Evolutionary conservation across 352 stramenopile genomes (phyloP).

Genomic region (Pythium pectinolyticum): DNA sequence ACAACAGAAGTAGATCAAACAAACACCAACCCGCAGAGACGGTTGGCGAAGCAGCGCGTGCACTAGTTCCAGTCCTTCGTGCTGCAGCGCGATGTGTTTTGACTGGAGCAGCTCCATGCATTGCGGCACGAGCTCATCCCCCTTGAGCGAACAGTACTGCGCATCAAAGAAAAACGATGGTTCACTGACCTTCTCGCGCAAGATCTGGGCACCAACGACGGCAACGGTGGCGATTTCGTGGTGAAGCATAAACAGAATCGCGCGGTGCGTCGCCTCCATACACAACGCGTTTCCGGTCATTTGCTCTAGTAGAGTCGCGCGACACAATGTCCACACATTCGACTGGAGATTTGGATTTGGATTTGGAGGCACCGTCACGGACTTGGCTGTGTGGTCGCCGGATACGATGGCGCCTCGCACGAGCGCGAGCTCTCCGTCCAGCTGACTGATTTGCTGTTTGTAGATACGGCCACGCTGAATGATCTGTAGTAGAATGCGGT

Average conservation of each 20-base stretch:
- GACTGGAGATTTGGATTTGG: constrained; percentile 21
- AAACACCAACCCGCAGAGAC: not conserved
- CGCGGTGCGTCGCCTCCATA: constrained; percentile 29
- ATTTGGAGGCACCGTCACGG: constrained; percentile 7
- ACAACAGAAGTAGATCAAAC: not conserved
- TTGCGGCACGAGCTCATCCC: constrained; percentile 39
- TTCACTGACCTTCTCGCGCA: constrained; percentile 51
- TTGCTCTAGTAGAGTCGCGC: constrained; percentile 56
- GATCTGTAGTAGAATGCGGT: constrained; percentile 42
- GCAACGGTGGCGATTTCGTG: constrained; percentile 33
- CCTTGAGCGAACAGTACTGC: constrained; percentile 36
- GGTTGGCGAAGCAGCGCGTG: constrained; percentile 42
- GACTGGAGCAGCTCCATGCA: constrained; percentile 39
- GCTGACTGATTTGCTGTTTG: constrained; percentile 51
- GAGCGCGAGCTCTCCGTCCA: constrained; percentile 45
- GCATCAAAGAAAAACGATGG: constrained; percentile 55
- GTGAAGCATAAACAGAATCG: constrained; percentile 48
- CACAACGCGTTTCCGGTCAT: constrained; percentile 45
- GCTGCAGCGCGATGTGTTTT: constrained; percentile 42
- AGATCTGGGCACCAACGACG: constrained; percentile 59
- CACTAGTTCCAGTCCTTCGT: constrained; percentile 62
- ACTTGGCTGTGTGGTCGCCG: not conserved
- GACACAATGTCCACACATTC: constrained; percentile 35
- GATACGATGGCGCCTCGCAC: constrained; percentile 37
- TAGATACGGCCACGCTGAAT: constrained; percentile 38